Conservation (phyloP, 805 yeast species). For the Ogataea paraovalis region DNA sequence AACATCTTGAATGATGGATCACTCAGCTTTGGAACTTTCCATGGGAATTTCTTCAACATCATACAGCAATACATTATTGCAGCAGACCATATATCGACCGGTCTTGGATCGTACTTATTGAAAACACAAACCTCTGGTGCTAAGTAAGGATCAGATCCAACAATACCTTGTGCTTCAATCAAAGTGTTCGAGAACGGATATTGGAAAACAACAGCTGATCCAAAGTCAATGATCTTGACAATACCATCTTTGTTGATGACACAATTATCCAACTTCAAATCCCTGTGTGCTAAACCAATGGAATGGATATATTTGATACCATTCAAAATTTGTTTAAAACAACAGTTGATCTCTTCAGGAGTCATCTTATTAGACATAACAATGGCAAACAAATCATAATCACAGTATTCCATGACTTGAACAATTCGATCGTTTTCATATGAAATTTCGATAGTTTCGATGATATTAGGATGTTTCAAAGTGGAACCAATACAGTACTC, state of each 20-base stretch:
- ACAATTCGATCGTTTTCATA: constrained; percentile 82
- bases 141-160: constrained; percentile 84
- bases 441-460: constrained; percentile 86
- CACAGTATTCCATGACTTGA: constrained; percentile 95
- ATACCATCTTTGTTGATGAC: constrained; percentile 80
- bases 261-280: constrained; percentile 88
- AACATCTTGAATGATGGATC: constrained; percentile 83
- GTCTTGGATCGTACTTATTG: constrained; percentile 82
- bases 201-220: constrained; percentile 86
- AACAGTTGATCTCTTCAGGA: constrained; percentile 74
- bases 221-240: constrained; percentile 88
- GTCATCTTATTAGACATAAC: constrained; percentile 92
- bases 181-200: constrained; percentile 76
- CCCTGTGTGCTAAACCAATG: constrained; percentile 88
- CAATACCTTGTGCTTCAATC: constrained; percentile 78
- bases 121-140: constrained; percentile 91
- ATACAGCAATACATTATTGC: constrained; percentile 91
- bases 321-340: constrained; percentile 79
- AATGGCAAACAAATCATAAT: constrained; percentile 86
- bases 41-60: constrained; percentile 87
- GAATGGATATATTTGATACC: constrained; percentile 80
- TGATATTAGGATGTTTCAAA: constrained; percentile 82
- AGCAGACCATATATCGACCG: constrained; percentile 91
- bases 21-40: constrained; percentile 84
- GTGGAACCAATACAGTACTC: constrained; percentile 94